phyloP scores from a whole-genome alignment of 1,284 basidiomycete genomes.

The Fomitopsis palustris region DNA sequence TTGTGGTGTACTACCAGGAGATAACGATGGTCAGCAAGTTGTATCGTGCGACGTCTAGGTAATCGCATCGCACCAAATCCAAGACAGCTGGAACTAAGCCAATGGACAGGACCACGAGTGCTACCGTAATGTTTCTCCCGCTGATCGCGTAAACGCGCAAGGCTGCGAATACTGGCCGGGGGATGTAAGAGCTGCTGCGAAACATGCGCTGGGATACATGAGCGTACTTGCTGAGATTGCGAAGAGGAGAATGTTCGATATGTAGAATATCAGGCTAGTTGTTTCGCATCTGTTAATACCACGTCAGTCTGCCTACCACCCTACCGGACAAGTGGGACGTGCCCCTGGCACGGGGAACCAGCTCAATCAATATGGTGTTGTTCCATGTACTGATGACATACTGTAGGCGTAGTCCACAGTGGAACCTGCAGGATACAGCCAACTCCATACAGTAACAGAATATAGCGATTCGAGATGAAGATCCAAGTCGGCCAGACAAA shows the following conservation, averaged over 20 bases:
- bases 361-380: too few relatives aligned
- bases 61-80: not conserved
- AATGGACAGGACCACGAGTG: not conserved
- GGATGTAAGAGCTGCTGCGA: not conserved
- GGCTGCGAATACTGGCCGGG: not conserved
- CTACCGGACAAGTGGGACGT: not conserved
- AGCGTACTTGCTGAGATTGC: not conserved
- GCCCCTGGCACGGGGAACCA: not conserved
- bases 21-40: not conserved
- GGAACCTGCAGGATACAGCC: constrained; percentile 9
- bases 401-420: not conserved
- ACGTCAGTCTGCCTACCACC: not conserved
- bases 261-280: not conserved
- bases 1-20: not conserved
- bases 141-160: not conserved
- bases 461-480: not conserved
- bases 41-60: not conserved
- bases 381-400: not conserved
- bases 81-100: not conserved
- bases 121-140: not conserved
- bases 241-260: not conserved
- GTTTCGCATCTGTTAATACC: not conserved
- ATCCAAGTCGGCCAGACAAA: not conserved
- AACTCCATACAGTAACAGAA: not conserved
- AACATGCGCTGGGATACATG: not conserved